phyloP scores from a whole-genome alignment of 2,329 filamentous ascomycete species.

The Fusarium tanahbumbuense region DNA sequence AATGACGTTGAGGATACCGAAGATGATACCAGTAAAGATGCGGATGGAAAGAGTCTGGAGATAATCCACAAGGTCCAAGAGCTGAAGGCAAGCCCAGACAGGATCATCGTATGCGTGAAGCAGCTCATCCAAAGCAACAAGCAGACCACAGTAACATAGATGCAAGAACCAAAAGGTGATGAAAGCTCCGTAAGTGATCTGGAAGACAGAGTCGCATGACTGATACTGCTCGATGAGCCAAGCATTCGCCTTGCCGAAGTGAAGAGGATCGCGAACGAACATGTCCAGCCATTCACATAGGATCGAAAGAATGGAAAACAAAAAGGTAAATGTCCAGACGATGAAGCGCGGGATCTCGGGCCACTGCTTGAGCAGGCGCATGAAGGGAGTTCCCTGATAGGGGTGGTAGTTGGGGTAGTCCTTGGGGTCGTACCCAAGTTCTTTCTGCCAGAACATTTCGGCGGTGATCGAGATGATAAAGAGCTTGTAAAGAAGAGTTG shows the following conservation, averaged over 20 bases:
- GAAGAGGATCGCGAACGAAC: conserved; percentile 6
- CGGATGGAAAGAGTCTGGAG: not conserved
- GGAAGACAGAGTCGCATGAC: conserved; percentile 2
- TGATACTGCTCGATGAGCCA: conserved; percentile 28
- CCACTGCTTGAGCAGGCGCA: conserved; percentile 12
- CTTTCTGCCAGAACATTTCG: conserved; percentile 19
- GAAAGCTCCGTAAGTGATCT: conserved; percentile 18
- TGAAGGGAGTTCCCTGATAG: conserved; percentile 19
- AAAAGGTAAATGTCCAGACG: conserved; percentile 2
- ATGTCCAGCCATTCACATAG: conserved; percentile 20
- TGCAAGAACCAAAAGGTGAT: conserved; percentile 29
- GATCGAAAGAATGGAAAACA: conserved; percentile 13
- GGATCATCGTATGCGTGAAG: conserved; percentile 4
- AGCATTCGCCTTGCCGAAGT: conserved; percentile 10
- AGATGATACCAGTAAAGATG: not conserved
- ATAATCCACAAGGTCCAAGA: not conserved
- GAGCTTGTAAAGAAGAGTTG: not conserved
- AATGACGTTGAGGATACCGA: conserved; percentile 1
- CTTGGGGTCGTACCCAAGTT: conserved; percentile 30
- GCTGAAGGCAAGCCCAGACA: not conserved
- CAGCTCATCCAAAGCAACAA: conserved; percentile 2
- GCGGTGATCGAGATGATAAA: not conserved
- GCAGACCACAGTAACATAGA: not conserved
- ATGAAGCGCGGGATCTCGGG: conserved; percentile 2
- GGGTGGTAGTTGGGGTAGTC: conserved; percentile 29